Evolutionary conservation across 1,284 basidiomycete genomes (phyloP).

Genomic region (Neotropicomus parvogracilis): DNA sequence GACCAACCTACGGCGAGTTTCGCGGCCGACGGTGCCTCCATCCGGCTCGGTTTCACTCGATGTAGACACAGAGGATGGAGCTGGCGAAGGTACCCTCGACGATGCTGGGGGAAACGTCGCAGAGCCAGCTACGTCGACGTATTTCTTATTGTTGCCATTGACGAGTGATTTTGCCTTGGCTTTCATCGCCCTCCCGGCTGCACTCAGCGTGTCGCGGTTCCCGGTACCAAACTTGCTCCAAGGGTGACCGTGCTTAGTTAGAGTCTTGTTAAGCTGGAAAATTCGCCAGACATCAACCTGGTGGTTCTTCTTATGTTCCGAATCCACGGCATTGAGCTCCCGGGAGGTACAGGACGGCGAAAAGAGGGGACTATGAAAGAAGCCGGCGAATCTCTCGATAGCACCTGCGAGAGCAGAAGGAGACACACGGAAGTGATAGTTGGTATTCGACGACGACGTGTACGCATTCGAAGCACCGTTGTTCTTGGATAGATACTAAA

Average conservation of each 20-base stretch:
- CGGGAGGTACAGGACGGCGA: constrained; percentile 87
- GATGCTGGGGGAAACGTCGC: constrained; percentile 45
- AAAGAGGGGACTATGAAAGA: constrained; percentile 94
- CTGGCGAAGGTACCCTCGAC: constrained; percentile 60
- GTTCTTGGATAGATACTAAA: constrained; percentile 83
- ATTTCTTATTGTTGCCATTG: constrained; percentile 9
- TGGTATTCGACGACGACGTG: constrained; percentile 91
- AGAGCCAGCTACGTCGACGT: constrained; percentile 20
- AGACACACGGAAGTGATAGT: constrained; percentile 92
- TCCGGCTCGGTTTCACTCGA: constrained; percentile 63
- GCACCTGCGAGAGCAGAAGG: constrained; percentile 82
- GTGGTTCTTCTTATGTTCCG: constrained; percentile 97
- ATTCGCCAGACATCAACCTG: constrained; percentile 96
- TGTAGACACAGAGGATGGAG: constrained; percentile 52
- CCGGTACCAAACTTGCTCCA: constrained; percentile 97
- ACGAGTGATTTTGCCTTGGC: constrained; percentile 41
- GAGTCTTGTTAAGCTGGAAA: constrained; percentile 92
- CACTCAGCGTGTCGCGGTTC: constrained; percentile 80
- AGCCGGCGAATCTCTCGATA: constrained; percentile 87
- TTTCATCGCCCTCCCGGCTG: constrained; percentile 57
- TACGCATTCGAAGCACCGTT: constrained; percentile 93
- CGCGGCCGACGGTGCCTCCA: constrained; percentile 75
- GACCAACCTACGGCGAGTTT: constrained; percentile 87
- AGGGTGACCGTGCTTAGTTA: constrained; percentile 76
- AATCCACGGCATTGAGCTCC: constrained; percentile 96